phyloP scores from a whole-genome alignment of 352 stramenopile species.

The Globisporangium orthogonon region DNA sequence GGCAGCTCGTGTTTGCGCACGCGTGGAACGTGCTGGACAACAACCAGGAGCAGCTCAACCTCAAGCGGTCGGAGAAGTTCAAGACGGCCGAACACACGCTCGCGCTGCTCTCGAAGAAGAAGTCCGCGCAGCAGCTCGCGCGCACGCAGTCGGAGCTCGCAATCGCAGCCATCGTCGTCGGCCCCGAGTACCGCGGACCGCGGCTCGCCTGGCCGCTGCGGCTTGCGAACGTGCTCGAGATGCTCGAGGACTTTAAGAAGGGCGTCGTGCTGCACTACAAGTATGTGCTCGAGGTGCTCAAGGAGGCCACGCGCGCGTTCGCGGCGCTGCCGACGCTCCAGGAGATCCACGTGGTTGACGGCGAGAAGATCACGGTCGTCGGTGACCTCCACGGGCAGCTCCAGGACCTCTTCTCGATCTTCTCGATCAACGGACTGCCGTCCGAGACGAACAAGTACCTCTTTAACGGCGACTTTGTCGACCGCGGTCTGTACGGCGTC shows the following conservation, averaged over 20 bases:
- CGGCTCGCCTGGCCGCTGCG: conserved; percentile 81
- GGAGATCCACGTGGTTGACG: conserved; percentile 77
- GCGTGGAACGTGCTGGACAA: conserved; percentile 90
- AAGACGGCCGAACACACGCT: conserved; percentile 81
- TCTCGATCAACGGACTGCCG: conserved; percentile 90
- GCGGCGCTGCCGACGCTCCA: conserved; percentile 73
- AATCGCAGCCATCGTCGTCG: conserved; percentile 42
- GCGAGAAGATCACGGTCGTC: conserved; percentile 89
- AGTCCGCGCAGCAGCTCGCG: conserved; percentile 8
- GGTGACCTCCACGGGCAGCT: conserved; percentile 94
- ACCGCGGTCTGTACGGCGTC: conserved; percentile 86
- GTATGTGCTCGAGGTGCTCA: conserved; percentile 86
- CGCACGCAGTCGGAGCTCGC: conserved; percentile 54
- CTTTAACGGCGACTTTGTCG: conserved; percentile 97
- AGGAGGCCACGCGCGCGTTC: conserved; percentile 55
- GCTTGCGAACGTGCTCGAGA: conserved; percentile 77
- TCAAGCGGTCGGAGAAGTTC: conserved; percentile 83
- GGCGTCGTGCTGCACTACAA: conserved; percentile 86
- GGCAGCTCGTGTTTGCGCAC: conserved; percentile 67
- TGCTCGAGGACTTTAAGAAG: conserved; percentile 90
- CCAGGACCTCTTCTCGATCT: conserved; percentile 93
- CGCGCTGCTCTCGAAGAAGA: conserved; percentile 63
- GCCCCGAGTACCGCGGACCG: conserved; percentile 65
- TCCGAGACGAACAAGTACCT: conserved; percentile 91
- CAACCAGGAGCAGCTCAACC: conserved; percentile 85